Base-by-base conservation (phyloP, 805 yeast genomes). In the Metschnikowia colocasiae region DNA sequence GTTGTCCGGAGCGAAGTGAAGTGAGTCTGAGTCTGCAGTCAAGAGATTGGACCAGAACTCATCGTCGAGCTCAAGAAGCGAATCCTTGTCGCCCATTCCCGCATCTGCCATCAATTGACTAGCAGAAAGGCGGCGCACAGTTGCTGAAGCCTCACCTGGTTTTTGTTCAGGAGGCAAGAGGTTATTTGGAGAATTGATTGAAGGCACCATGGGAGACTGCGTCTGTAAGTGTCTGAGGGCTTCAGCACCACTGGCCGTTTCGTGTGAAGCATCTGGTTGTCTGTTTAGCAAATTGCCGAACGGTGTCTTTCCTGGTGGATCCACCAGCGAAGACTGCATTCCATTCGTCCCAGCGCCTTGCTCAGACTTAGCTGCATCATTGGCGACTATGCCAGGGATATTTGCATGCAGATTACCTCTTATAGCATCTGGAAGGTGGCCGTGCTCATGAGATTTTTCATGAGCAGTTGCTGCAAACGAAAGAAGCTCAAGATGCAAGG, bases 31-130 rank as follows among this genome's bases (percentile, higher is more conserved):
- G 35, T 58, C 67, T 0, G 69, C 59, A 43, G 67, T 67, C 27
- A 77, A 59, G 29, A 78, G 61, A 49, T 83, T 86, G 30, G 81
- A 73, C 90, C 90, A 84, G 55, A 84, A 81, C 58, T 84, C 90
- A 57, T 83, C 90, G 48, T 80, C 81, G 30, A 83, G 61, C 8
- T 81, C 76, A 68, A 75, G 73, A 40, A 74, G 75, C 9, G 82
- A 78, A 55, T 68, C 67, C 13, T 40, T 40, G 18, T 40, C 43
- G 3, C 43, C 36, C 29, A 40, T 40, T 30, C 43, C 43, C 22
- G 43, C 43, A 16, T 40, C 43, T 23, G 30, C 30, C 43, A 40
- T 40, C 30, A 31, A 9, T 18, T 31, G 43, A 13, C 43, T 23
- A 4, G 37, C 37, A 3, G 43, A 40, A 12, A 27, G 27, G 16